Base-by-base conservation (phyloP, 2,329 filamentous ascomycete genomes). In the Xylariomycetidae sp. region DNA sequence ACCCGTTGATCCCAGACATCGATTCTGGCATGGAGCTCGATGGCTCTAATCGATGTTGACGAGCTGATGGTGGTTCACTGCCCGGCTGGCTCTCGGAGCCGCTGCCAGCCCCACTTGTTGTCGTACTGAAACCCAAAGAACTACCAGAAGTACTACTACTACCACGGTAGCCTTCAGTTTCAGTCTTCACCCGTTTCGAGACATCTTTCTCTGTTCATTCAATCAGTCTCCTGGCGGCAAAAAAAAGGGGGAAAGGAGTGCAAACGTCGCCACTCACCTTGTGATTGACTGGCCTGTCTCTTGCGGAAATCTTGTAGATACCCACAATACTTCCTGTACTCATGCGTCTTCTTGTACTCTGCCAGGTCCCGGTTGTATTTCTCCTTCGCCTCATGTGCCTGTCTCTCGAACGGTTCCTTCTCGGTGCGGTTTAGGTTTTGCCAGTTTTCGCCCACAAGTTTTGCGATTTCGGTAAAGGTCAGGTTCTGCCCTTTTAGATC, bases 401-500 rank as follows among this genome's bases (percentile, higher is more conserved):
- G 78, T 25, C 72, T 73, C 56, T 90, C 85, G 46, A 75, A 90
- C 0, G 72, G 69, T 51, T 88, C 85, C 50, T 85, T 85, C 45
- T 85, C 80, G 1, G 66, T 59, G 1, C 77, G 68, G 2, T 75
- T 67, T 7, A 90, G 61, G 33, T 77, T 80, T 53, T 90, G 85
- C 85, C 85, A 90, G 51, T 84, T 77, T 52, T 90, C 85, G 6
- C 85, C 85, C 1, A 89, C 85, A 1, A 88, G 64, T 51, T 89
- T 89, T 9, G 85, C 85, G 42, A 90, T 88, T 50, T 89, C 85
- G 2, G 85, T 88, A 49, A 92, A 92, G 1, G 81, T 84, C 4
- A 90, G 62, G 30, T 83, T 85, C 38, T 84, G 79, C 4, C 80
- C 83, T 53, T 85, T 88, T 16, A 90, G 62, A 15, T 85, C 77